Conservation (phyloP, 345 rosid genomes). For the Brassica juncea region DNA sequence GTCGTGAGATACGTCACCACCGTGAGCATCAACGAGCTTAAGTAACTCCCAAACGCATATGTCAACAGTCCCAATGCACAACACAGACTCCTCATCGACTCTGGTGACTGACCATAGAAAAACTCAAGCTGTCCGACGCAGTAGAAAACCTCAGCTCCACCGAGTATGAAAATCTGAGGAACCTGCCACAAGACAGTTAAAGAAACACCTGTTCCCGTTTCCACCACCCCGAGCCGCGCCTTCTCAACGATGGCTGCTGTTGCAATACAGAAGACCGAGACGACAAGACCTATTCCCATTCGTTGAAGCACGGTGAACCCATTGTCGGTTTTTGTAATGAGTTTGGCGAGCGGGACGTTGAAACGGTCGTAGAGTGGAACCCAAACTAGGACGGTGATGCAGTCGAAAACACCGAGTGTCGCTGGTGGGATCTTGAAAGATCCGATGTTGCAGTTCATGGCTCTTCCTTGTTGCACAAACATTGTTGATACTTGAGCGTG, state of each 20-base stretch:
- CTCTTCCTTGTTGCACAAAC: constrained; percentile 45
- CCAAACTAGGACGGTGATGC: constrained; percentile 40
- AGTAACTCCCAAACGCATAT: constrained; percentile 51
- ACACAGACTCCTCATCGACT: constrained; percentile 58
- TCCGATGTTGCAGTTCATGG: constrained; percentile 42
- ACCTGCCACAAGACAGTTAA: constrained; percentile 56
- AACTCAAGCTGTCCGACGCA: constrained; percentile 58
- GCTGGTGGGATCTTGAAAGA: constrained; percentile 46
- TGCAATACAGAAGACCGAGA: constrained; percentile 51
- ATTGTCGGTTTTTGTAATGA: constrained; percentile 40
- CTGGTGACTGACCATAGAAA: constrained; percentile 59
- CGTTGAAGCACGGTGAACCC: constrained; percentile 61
- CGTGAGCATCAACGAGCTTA: constrained; percentile 52
- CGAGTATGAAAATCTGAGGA: constrained; percentile 55
- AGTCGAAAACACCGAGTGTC: constrained; percentile 31
- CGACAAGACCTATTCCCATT: constrained; percentile 56
- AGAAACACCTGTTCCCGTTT: constrained; percentile 34
- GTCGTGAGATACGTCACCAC: constrained; percentile 46
- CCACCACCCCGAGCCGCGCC: constrained; percentile 38
- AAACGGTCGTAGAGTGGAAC: constrained; percentile 40
- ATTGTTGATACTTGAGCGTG: constrained; percentile 44
- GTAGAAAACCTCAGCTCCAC: constrained; percentile 59
- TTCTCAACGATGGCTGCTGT: constrained; percentile 49
- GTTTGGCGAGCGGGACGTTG: constrained; percentile 30
- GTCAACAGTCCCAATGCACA: constrained; percentile 53